Evolutionary conservation across 1,284 basidiomycete genomes (phyloP).

Genomic region (Melampsora americana): DNA sequence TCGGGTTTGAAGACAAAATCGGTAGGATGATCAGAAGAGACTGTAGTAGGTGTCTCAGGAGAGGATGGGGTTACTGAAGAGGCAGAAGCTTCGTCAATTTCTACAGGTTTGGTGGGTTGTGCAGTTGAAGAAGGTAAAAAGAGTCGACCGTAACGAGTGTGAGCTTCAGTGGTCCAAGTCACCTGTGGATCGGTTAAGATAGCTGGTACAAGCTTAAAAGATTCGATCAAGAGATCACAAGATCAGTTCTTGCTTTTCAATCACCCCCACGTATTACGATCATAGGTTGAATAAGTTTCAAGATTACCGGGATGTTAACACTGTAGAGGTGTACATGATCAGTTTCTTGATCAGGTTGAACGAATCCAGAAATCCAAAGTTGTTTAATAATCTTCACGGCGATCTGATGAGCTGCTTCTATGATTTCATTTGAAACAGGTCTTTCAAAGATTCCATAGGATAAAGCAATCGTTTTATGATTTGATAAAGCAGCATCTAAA

Average conservation of each 20-base stretch:
- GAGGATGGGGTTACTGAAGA: neutral
- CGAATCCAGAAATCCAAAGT: slow-evolving; percentile 27
- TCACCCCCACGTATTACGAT: neutral
- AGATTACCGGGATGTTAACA: slow-evolving; percentile 34
- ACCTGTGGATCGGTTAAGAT: slow-evolving; percentile 25
- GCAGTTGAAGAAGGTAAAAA: slow-evolving; percentile 15
- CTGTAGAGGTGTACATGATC: slow-evolving; percentile 28
- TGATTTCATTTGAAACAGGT: slow-evolving; percentile 14
- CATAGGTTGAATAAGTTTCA: neutral
- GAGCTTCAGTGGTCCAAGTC: slow-evolving; percentile 31
- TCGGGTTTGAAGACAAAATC: slow-evolving; percentile 40
- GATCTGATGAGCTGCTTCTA: slow-evolving; percentile 36
- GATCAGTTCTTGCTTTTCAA: neutral
- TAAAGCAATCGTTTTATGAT: slow-evolving; percentile 28
- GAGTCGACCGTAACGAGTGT: slow-evolving; percentile 19
- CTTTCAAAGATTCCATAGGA: slow-evolving; percentile 35
- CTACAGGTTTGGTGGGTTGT: slow-evolving; percentile 7
- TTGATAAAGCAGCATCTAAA: slow-evolving; percentile 35
- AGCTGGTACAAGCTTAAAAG: slow-evolving; percentile 31
- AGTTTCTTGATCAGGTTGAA: slow-evolving; percentile 6
- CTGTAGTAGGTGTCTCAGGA: neutral
- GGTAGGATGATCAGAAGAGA: neutral
- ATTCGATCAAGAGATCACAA: neutral
- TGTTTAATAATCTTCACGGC: slow-evolving; percentile 31
- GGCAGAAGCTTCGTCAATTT: slow-evolving; percentile 27